These are phyloP conservation scores for Neurospora tetrasperma DNA, from an alignment of 495 filamentous ascomycete species.

Conservation along the genomic window DNA sequence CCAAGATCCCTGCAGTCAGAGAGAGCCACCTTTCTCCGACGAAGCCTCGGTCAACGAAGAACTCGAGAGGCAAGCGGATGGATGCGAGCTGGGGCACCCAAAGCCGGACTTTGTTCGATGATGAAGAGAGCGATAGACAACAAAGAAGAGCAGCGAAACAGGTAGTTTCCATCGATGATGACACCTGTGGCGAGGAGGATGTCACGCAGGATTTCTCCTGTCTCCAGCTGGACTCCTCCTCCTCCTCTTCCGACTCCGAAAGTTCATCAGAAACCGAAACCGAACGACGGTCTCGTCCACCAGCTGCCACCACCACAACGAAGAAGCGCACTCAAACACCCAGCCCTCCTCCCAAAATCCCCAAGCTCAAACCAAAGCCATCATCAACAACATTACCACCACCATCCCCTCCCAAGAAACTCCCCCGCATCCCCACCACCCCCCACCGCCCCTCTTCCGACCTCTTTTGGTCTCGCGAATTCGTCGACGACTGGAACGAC, in stretches of 20 bases:
- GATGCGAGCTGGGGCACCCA: neutral
- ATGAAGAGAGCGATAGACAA: neutral
- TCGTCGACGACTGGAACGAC: conserved; percentile 75
- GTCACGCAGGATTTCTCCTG: conserved; percentile 16
- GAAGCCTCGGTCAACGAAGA: neutral
- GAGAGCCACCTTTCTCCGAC: neutral
- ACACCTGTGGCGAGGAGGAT: conserved; percentile 3
- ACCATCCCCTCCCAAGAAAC: conserved; percentile 28
- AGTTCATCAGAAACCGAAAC: neutral
- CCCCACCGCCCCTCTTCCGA: conserved; percentile 58
- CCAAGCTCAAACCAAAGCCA: conserved; percentile 8
- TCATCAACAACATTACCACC: neutral
- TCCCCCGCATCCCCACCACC: conserved; percentile 26
- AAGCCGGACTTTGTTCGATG: neutral
- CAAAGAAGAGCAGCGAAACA: neutral
- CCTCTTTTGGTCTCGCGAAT: conserved; percentile 69
- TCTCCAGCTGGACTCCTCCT: conserved; percentile 13
- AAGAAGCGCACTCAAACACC: conserved; percentile 6
- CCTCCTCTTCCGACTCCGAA: neutral
- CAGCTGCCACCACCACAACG: neutral
- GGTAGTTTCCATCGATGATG: neutral
- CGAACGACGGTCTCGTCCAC: neutral
- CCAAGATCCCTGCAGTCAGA: neutral
- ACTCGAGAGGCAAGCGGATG: neutral
- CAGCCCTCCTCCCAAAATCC: conserved; percentile 18